Evolutionary conservation across 1,284 basidiomycete species (phyloP), one percentile per base, ranked within the genome.

Genomic region (Psilocybe mexicana): DNA sequence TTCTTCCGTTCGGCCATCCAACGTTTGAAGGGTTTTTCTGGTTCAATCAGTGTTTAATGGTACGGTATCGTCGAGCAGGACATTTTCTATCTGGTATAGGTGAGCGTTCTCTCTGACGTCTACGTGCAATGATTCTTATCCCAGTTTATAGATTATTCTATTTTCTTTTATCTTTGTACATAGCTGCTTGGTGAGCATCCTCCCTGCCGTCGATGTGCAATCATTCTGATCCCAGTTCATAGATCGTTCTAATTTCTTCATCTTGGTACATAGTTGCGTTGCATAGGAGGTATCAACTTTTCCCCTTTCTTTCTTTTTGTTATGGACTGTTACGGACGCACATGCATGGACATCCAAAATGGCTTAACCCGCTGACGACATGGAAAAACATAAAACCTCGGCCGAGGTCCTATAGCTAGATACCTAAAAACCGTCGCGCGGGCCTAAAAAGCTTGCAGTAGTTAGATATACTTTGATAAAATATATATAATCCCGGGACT

Each of bases 1-100:
- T 63, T 58, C 36, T 65, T 76, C 57, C 74, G 73, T 25, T 65
- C 69, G 43, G 74, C 73, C 8, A 66, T 74, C 48, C 71, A 71
- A 55, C 71, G 70, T 51, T 63, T 76, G 48, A 74, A 70, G 60
- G 35, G 69, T 61, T 56, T 67, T 28, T 69, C 70, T 23, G 54
- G 64, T 44, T 69, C 70, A 25, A 56, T 64, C 28, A 67, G 60
- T 53, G 53, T 56, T 24, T 60, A 52, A 8, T 33, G 30, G 12
- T 8, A 6, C 3, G 11, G 10, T 40, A 4, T 40, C n/a, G 38
- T 40, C 14, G 38, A 40, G 18, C 38, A 11, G n/a, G 12, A 11
- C 10, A 40, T 6, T 12, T 6, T 6, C 35, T 36, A 36, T 36
- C 12, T 36, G 35, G n/a, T 3, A 40, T 42, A 25, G 45, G 30